These are phyloP conservation scores for Lactifluus piperatus DNA, from an alignment of 768 basidiomycete species.

Conservation along the genomic window DNA sequence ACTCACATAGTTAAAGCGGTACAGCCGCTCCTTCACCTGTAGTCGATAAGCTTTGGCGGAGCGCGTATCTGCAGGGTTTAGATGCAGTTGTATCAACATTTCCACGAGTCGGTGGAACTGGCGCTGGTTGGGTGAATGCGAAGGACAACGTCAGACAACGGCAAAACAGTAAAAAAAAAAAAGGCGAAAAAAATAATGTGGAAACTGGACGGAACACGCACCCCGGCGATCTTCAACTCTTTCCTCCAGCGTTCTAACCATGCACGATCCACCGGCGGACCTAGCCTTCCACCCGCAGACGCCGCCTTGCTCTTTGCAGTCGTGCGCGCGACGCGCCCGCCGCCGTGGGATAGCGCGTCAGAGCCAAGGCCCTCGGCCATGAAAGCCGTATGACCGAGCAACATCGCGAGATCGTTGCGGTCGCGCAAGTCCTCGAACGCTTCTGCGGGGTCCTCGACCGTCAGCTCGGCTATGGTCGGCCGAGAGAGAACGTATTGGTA, in stretches of 20 bases:
- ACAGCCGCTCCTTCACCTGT: conserved; percentile 91
- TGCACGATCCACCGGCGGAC: conserved; percentile 64
- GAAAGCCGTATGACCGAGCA: conserved; percentile 56
- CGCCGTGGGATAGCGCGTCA: conserved; percentile 24
- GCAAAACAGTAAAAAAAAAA: not conserved
- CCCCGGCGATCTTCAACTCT: conserved; percentile 84
- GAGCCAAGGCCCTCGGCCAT: conserved; percentile 61
- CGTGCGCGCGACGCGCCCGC: conserved; percentile 33
- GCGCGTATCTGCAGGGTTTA: conserved; percentile 52
- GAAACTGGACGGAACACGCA: conserved; percentile 26
- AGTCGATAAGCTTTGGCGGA: conserved; percentile 63
- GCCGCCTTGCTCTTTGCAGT: conserved; percentile 25
- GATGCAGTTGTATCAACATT: conserved; percentile 72
- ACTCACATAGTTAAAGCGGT: conserved; percentile 89
- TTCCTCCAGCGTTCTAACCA: conserved; percentile 78
- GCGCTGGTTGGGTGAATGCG: conserved; percentile 41
- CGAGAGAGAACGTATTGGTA: conserved; percentile 66
- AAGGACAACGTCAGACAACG: not conserved
- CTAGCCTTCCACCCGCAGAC: conserved; percentile 66
- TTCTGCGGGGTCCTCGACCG: conserved; percentile 97
- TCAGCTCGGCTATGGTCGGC: conserved; percentile 76
- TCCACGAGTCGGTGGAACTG: conserved; percentile 91
- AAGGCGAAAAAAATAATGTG: no score
- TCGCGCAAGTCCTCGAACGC: conserved; percentile 96
- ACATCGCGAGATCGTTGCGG: conserved; percentile 78